Evolutionary conservation across 2,329 filamentous ascomycete genomes (phyloP).

Genomic region (Pleomassaria siparia): DNA sequence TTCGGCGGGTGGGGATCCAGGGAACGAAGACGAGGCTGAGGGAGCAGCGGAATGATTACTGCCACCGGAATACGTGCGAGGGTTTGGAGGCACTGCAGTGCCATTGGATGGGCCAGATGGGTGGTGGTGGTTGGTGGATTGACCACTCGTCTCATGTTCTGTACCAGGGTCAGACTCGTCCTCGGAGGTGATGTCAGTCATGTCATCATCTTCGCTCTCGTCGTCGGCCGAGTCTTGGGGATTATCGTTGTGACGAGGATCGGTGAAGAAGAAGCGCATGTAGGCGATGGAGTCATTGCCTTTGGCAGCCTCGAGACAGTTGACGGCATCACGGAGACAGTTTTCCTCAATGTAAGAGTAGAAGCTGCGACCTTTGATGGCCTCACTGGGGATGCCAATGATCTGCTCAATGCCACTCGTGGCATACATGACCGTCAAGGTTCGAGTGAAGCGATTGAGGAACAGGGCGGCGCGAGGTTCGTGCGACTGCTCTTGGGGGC

Average conservation of each 20-base stretch:
- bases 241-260: constrained; percentile 61
- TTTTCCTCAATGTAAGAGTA: constrained; percentile 83
- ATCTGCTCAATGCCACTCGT: constrained; percentile 76
- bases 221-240: constrained; percentile 46
- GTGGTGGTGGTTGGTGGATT: constrained; percentile 22
- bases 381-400: constrained; percentile 68
- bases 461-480: constrained; percentile 84
- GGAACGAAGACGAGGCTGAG: constrained; percentile 31
- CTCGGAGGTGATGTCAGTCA: constrained; percentile 53
- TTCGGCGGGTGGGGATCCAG: constrained; percentile 26
- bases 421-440: constrained; percentile 82
- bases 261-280: constrained; percentile 79
- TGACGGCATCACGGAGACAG: constrained; percentile 74
- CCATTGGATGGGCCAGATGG: constrained; percentile 20
- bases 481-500: constrained; percentile 59
- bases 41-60: constrained; percentile 41
- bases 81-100: constrained; percentile 19
- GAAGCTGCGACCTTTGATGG: constrained; percentile 76
- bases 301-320: constrained; percentile 81
- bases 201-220: constrained; percentile 52
- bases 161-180: constrained; percentile 53
- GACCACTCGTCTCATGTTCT: constrained; percentile 36
- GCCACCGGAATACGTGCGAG: constrained; percentile 50
- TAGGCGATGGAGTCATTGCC: constrained; percentile 91
- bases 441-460: constrained; percentile 81